Evolutionary conservation across 768 basidiomycete genomes (phyloP).

Genomic region (Pluteus cervinus): DNA sequence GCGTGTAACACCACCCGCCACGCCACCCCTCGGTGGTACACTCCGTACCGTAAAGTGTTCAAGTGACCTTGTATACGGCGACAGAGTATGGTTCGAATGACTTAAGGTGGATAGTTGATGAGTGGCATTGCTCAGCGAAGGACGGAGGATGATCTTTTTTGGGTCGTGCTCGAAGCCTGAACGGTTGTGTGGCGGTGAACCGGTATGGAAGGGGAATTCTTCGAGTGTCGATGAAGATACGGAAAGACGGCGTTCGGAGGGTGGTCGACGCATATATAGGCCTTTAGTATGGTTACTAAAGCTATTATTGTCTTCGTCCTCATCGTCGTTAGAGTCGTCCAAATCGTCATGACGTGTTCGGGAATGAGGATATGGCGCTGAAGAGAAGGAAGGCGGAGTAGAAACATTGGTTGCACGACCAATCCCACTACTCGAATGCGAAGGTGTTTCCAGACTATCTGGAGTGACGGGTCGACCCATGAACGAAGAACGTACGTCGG

Average conservation of each 20-base stretch:
- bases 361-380: conserved; percentile 10
- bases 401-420: no score
- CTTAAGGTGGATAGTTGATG: conserved; percentile 83
- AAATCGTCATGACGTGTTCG: conserved; percentile 13
- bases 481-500: conserved; percentile 7
- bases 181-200: conserved; percentile 12
- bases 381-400: conserved; percentile 8
- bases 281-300: conserved; percentile 9
- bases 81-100: conserved; percentile 89
- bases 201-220: conserved; percentile 15
- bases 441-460: conserved; percentile 45
- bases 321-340: conserved; percentile 1
- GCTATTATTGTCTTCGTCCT: conserved; percentile 3
- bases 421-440: conserved; percentile 42
- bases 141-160: conserved; percentile 58
- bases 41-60: conserved; percentile 91
- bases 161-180: conserved; percentile 42
- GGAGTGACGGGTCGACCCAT: conserved; percentile 36
- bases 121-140: conserved; percentile 58
- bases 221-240: conserved; percentile 23
- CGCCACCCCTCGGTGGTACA: conserved; percentile 54
- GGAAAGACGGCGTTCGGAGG: conserved; percentile 27
- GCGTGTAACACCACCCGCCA: conserved; percentile 23
- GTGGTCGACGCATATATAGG: conserved; percentile 19
- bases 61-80: conserved; percentile 84